Evolutionary conservation across 2,329 filamentous ascomycete genomes (phyloP).

Genomic region (Fusarium paranaense): DNA sequence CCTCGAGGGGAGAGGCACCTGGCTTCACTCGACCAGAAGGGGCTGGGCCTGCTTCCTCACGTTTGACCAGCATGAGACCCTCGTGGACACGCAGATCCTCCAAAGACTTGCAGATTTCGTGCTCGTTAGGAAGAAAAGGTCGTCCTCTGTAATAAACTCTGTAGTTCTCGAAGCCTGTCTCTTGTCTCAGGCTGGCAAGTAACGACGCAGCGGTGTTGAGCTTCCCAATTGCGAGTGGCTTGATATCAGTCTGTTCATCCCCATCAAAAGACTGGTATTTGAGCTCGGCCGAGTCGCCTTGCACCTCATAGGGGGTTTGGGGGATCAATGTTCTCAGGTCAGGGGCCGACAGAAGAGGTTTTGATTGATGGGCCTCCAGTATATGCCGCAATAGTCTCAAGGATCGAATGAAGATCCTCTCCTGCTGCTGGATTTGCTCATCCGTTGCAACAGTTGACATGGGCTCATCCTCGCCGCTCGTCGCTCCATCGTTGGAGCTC

Average conservation of each 20-base stretch:
- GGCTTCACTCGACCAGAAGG: constrained; percentile 59
- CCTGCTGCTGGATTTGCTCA: constrained; percentile 59
- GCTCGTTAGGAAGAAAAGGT: constrained; percentile 70
- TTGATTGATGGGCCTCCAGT: constrained; percentile 72
- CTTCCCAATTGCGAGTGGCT: constrained; percentile 73
- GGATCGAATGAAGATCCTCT: constrained; percentile 75
- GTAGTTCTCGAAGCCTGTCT: constrained; percentile 82
- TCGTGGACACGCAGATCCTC: constrained; percentile 75
- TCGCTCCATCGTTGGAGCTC: constrained; percentile 55
- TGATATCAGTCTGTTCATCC: constrained; percentile 68
- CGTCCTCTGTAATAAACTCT: constrained; percentile 77
- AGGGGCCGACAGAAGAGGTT: constrained; percentile 69
- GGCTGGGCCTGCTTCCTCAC: constrained; percentile 61
- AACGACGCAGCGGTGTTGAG: constrained; percentile 79
- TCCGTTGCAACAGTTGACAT: constrained; percentile 65
- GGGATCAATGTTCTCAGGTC: constrained; percentile 67
- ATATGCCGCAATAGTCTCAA: constrained; percentile 76
- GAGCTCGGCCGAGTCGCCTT: constrained; percentile 74
- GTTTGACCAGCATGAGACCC: constrained; percentile 75
- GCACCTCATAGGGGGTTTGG: constrained; percentile 62
- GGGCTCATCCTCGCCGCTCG: constrained; percentile 61
- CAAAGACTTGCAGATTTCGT: constrained; percentile 70
- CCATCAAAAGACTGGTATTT: constrained; percentile 81
- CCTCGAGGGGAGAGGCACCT: constrained; percentile 74
- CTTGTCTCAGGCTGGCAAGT: constrained; percentile 72